Base-by-base conservation (phyloP, 108 stramenopile genomes). In the Schizochytrium sp. region DNA sequence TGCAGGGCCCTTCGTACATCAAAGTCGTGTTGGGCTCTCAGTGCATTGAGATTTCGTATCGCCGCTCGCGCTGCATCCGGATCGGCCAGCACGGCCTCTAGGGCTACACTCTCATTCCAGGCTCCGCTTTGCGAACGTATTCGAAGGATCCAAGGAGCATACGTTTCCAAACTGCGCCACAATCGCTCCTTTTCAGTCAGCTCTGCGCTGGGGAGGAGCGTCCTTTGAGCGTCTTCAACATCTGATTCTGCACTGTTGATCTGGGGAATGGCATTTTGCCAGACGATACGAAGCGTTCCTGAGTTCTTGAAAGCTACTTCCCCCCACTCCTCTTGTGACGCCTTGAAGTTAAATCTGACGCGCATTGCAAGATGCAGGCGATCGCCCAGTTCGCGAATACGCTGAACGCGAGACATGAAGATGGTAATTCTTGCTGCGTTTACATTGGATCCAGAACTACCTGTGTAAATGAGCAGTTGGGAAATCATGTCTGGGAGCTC, bases 401-500 rank as follows among this genome's bases (percentile, higher is more conserved):
- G 72, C 51, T 83, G 72, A 10, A 83, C 72, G n/a, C 72, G 72
- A n/a, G 6, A 53, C n/a, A 23, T 21, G 51, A 83, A 23, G 72
- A 21, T 10, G 8, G 72, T 10, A 28, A 83, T 83, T 53, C 4
- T 83, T 83, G 72, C 4, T 2, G 21, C 21, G 48, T 83, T 23
- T 0, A 21, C 10, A 12, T 83, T 83, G 21, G 72, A 83, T 53
- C 72, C 72, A 53, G 72, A 83, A 0, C 21, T 23, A 53, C 48
- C 72, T 47, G 72, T 83, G 72, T 83, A 4, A 3, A 83, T 83
- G 51, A 83, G 72, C 5, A 83, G 72, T 23, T 83, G 72, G 10
- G 72, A 83, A 5, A 83, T 53, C 72, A 83, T 83, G 51, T 83
- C 72, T 0, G 72, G 51, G 72, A 83, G 72, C 5, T 83, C 72